These are phyloP conservation scores for Emiliania huxleyi DNA, from an alignment of 78 protist genomes.

Conservation along the genomic window DNA sequence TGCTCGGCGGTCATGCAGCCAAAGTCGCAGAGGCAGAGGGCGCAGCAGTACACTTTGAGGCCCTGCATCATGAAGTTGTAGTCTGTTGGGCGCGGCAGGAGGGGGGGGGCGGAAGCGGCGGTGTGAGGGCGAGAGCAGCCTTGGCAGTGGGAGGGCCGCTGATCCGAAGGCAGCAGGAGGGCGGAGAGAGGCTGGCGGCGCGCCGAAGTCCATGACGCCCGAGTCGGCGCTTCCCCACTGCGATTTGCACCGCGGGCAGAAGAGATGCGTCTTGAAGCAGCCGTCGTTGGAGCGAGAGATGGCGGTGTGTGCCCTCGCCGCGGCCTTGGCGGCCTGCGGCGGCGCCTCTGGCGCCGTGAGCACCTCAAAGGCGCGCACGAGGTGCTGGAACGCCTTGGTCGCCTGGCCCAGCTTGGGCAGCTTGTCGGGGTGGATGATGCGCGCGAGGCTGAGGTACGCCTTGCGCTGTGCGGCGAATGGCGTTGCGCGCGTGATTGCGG, in stretches of 20 bases:
- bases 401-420: neutral
- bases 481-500: neutral
- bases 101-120: too few species aligned
- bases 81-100: too few species aligned
- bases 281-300: neutral
- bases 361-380: neutral
- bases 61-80: neutral
- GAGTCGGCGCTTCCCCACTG: neutral
- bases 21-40: neutral
- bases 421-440: slow-evolving; percentile 14
- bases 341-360: neutral
- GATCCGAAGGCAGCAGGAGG: too few species aligned
- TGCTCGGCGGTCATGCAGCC: neutral
- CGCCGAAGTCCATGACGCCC: neutral
- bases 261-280: neutral
- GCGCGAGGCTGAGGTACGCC: neutral
- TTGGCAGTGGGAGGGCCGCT: too few species aligned
- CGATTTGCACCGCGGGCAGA: neutral
- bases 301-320: neutral
- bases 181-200: too few species aligned
- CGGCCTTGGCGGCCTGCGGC: neutral
- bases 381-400: neutral
- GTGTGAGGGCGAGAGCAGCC: too few species aligned
- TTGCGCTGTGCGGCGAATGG: neutral
- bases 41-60: neutral